Conservation (phyloP, 805 yeast species). For the Metschnikowia amazonensis region DNA sequence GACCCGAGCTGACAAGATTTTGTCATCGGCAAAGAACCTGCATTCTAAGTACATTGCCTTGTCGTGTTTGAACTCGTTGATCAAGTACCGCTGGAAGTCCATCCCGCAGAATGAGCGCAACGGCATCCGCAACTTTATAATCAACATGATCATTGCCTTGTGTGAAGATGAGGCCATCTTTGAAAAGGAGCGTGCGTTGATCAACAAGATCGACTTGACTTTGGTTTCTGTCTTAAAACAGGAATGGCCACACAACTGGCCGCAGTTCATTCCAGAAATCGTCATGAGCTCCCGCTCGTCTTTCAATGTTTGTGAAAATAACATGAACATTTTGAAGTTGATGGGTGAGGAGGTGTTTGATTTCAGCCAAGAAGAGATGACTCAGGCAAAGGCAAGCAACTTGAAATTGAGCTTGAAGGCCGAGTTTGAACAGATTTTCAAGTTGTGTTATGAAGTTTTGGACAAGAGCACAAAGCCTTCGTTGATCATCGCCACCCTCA, state of each 20-base stretch:
- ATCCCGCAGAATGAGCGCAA: slow-evolving; percentile 83
- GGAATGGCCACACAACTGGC: slow-evolving; percentile 99
- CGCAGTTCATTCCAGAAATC: slow-evolving; percentile 90
- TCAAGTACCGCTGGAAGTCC: slow-evolving; percentile 90
- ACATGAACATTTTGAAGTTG: slow-evolving; percentile 86
- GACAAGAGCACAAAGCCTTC: slow-evolving; percentile 86
- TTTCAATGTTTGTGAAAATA: slow-evolving; percentile 93
- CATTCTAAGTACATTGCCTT: slow-evolving; percentile 92
- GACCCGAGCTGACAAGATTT: slow-evolving; percentile 87
- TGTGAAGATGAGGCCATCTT: slow-evolving; percentile 79
- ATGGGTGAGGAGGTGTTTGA: slow-evolving; percentile 96
- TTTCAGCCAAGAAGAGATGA: slow-evolving; percentile 91
- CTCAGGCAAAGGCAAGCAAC: slow-evolving; percentile 86
- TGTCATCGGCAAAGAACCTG: slow-evolving; percentile 71
- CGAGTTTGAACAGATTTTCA: slow-evolving; percentile 91
- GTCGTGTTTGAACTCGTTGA: slow-evolving; percentile 82
- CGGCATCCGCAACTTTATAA: slow-evolving; percentile 91
- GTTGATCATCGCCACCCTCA: slow-evolving; percentile 77
- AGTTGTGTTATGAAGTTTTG: slow-evolving; percentile 87
- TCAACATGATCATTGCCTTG: slow-evolving; percentile 87
- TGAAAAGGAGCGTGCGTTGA: slow-evolving; percentile 69
- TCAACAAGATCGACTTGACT: slow-evolving; percentile 90
- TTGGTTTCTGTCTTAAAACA: slow-evolving; percentile 92
- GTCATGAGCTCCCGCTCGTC: slow-evolving; percentile 80
- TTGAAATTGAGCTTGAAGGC: slow-evolving; percentile 80